phyloP scores from a whole-genome alignment of 2,329 filamentous ascomycete species.

The Madurella mycetomatis region DNA sequence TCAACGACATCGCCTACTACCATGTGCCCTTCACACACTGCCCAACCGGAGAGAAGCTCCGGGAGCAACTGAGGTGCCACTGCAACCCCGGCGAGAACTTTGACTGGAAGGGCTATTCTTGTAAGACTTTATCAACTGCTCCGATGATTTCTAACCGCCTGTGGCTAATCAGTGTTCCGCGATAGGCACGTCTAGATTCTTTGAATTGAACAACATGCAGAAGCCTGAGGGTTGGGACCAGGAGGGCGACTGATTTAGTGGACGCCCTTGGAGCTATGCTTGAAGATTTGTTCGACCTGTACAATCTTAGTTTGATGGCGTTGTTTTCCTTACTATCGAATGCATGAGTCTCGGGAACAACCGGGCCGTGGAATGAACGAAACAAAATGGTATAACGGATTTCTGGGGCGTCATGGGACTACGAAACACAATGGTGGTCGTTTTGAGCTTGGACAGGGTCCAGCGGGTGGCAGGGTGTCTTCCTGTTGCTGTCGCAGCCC shows the following conservation, averaged over 20 bases:
- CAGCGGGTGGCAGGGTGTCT: neutral
- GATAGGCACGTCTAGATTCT: constrained; percentile 78
- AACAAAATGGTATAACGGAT: neutral
- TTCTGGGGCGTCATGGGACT: constrained; percentile 6
- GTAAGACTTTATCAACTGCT: constrained; percentile 50
- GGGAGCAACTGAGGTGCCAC: constrained; percentile 82
- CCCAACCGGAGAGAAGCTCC: constrained; percentile 80
- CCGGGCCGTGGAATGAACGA: neutral
- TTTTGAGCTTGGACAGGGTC: neutral
- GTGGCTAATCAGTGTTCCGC: constrained; percentile 17
- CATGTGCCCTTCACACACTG: constrained; percentile 98
- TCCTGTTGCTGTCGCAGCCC: neutral
- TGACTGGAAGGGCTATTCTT: constrained; percentile 98
- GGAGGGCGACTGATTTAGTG: constrained; percentile 49
- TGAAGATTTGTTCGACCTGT: constrained; percentile 9
- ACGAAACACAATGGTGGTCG: neutral
- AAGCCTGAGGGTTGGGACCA: constrained; percentile 85
- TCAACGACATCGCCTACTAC: constrained; percentile 98
- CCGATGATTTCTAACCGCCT: neutral
- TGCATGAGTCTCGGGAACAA: neutral
- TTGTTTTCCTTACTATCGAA: constrained; percentile 6
- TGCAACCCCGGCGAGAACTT: constrained; percentile 97
- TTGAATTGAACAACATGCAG: constrained; percentile 71
- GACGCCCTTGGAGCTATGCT: neutral
- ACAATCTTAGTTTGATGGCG: constrained; percentile 10